phyloP scores from a whole-genome alignment of 495 filamentous ascomycete genomes.

The Stereocaulon alpinum region DNA sequence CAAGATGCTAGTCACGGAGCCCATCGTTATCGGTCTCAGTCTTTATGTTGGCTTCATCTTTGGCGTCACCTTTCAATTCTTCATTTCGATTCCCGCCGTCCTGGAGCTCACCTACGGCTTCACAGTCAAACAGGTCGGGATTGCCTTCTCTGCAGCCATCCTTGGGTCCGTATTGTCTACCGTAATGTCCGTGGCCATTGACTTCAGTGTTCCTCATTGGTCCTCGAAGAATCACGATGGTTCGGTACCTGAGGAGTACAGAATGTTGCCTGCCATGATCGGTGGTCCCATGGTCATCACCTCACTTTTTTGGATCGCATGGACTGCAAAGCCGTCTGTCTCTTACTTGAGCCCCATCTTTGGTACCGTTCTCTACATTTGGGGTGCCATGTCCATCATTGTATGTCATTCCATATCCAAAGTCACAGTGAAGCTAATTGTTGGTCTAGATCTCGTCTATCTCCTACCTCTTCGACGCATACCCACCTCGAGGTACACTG shows the following conservation, averaged over 20 bases:
- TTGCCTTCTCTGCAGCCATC: conserved; percentile 41
- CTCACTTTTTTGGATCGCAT: conserved; percentile 25
- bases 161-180: conserved; percentile 41
- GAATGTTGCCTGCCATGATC: conserved; percentile 47
- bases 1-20: conserved; percentile 30
- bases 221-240: conserved; percentile 21
- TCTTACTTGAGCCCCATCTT: conserved; percentile 20
- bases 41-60: conserved; percentile 29
- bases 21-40: conserved; percentile 25
- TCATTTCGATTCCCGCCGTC: conserved; percentile 34
- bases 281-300: conserved; percentile 40
- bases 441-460: conserved; percentile 26
- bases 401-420: conserved; percentile 19
- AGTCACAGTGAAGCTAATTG: neutral
- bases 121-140: conserved; percentile 26
- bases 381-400: conserved; percentile 49
- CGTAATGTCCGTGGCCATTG: conserved; percentile 34
- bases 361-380: conserved; percentile 50
- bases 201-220: conserved; percentile 34
- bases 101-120: conserved; percentile 29
- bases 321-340: conserved; percentile 27
- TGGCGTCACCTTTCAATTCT: conserved; percentile 31
- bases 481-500: conserved; percentile 24
- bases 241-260: conserved; percentile 36
- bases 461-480: conserved; percentile 36